phyloP scores from a whole-genome alignment of 73 alveolate species.

The Paramecium primaurelia region DNA sequence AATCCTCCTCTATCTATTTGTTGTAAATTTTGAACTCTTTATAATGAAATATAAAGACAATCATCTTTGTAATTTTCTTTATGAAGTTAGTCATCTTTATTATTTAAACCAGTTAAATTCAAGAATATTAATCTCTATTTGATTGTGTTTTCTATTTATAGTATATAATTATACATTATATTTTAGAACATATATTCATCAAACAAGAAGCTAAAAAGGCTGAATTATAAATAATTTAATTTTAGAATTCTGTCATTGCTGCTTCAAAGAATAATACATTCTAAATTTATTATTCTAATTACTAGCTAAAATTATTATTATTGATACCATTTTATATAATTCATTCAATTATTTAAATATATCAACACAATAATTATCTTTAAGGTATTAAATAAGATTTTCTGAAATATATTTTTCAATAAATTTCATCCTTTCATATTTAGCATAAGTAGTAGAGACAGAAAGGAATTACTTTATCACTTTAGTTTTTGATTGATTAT shows the following conservation, averaged over 20 bases:
- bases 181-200: background rate
- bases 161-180: background rate
- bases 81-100: background rate
- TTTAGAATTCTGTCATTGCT: background rate
- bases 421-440: background rate
- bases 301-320: background rate
- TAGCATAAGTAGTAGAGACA: background rate
- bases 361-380: background rate
- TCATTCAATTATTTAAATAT: background rate
- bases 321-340: background rate
- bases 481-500: background rate
- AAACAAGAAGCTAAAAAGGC: background rate
- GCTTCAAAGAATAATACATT: background rate
- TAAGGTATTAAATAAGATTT: background rate
- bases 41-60: background rate
- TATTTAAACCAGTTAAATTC: background rate
- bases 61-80: background rate
- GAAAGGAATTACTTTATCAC: background rate
- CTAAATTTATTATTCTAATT: background rate
- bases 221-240: background rate
- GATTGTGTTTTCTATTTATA: background rate
- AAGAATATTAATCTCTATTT: background rate
- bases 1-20: no score
- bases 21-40: background rate
- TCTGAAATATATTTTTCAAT: background rate